Conservation (phyloP, 257 asterid genomes). For the Primulina eburnea region DNA sequence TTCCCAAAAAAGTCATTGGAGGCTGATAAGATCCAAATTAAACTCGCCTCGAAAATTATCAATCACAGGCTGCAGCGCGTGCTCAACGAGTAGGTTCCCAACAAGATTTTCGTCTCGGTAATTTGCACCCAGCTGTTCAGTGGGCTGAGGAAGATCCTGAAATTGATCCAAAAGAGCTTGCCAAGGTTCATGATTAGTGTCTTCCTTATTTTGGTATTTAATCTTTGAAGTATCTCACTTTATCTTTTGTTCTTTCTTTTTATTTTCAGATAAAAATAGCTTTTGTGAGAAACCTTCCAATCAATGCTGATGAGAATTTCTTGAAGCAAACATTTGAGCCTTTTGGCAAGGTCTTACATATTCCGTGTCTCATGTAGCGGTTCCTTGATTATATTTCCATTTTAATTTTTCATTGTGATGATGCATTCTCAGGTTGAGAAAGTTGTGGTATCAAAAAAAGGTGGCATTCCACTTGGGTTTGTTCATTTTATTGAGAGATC, state of each 20-base stretch:
- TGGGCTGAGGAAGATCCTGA: constrained; percentile 85
- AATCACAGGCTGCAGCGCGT: constrained; percentile 94
- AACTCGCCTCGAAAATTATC: constrained; percentile 69
- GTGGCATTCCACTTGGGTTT: constrained; percentile 63
- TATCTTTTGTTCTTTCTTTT: constrained; percentile 25
- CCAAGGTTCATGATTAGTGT: constrained; percentile 51
- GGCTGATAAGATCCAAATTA: constrained; percentile 42
- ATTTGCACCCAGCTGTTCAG: constrained; percentile 78
- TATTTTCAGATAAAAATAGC: constrained; percentile 76
- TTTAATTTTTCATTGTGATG: constrained; percentile 24
- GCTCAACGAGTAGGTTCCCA: constrained; percentile 74
- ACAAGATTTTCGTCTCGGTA: constrained; percentile 82
- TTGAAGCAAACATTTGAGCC: constrained; percentile 70
- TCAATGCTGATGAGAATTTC: constrained; percentile 68
- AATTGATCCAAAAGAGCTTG: constrained; percentile 53
- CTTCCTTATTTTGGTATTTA: constrained; percentile 16
- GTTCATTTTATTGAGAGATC: constrained; percentile 70
- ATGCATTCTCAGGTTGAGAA: constrained; percentile 70
- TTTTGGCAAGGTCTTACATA: constrained; percentile 65
- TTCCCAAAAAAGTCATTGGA: constrained; percentile 27
- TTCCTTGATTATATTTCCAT: constrained; percentile 20
- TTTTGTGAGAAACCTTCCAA: constrained; percentile 69
- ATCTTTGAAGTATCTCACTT: constrained; percentile 18
- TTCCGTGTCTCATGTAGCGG: constrained; percentile 21
- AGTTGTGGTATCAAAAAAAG: constrained; percentile 62